Evolutionary conservation across 441 rosid genomes (phyloP).

Genomic region (Corymbia calophylla): DNA sequence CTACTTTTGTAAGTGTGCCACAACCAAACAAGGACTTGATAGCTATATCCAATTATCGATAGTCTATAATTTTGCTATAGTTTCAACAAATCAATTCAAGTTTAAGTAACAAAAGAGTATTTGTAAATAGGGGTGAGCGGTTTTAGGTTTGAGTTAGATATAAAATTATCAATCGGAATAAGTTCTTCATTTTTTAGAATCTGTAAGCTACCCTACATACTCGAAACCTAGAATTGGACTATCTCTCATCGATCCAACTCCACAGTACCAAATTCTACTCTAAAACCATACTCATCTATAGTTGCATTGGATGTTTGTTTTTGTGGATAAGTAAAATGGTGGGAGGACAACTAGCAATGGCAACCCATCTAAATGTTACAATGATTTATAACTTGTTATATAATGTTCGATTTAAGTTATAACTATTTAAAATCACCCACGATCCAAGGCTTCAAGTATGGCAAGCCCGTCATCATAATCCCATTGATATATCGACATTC

Average conservation of each 20-base stretch:
- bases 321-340: background rate
- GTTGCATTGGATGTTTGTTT: rapidly evolving
- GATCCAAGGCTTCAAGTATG: rapidly evolving
- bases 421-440: background rate
- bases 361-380: rapidly evolving
- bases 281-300: rapidly evolving
- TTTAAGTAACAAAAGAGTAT: background rate
- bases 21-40: rapidly evolving
- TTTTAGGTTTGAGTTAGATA: background rate
- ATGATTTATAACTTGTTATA: rapidly evolving
- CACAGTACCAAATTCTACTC: too few species aligned
- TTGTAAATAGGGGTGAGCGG: background rate
- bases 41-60: too few species aligned
- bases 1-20: background rate
- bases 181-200: background rate
- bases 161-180: too few species aligned
- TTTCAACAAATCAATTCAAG: rapidly evolving
- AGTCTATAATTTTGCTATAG: background rate
- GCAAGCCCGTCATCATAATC: rapidly evolving
- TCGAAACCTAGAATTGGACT: rapidly evolving
- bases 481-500: rapidly evolving
- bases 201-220: rapidly evolving
- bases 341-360: rapidly evolving
- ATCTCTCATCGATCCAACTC: too few species aligned
- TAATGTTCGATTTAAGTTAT: rapidly evolving